Conservation (phyloP, 129 eudicot species). For the Escallonia herrerae region DNA sequence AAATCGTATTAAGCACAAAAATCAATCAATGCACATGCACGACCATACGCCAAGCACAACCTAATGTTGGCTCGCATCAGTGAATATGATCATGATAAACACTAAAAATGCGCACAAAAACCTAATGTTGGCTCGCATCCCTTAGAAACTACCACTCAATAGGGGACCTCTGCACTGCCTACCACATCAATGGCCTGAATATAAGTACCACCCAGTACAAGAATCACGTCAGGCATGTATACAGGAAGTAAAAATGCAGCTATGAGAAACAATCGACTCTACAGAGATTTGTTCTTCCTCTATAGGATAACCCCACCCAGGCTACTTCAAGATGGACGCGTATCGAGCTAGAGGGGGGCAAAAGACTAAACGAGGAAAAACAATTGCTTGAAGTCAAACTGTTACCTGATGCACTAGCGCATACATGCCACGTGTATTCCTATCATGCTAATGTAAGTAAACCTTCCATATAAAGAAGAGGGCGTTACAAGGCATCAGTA, state of each 20-base stretch:
- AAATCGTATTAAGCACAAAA: too few species aligned
- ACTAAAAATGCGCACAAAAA: not conserved
- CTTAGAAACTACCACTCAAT: not conserved
- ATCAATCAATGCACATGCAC: too few species aligned
- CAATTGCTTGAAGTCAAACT: not conserved
- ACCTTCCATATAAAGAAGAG: slow-evolving; percentile 48
- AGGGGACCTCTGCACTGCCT: not conserved
- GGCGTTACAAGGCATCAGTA: slow-evolving; percentile 46
- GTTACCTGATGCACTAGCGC: slow-evolving; percentile 25
- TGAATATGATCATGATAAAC: not conserved
- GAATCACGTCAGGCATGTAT: too few species aligned
- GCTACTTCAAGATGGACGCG: not conserved
- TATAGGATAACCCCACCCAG: not conserved
- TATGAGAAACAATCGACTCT: not conserved
- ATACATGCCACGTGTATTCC: slow-evolving; percentile 29
- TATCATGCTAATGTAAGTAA: slow-evolving; percentile 43
- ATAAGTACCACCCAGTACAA: not conserved
- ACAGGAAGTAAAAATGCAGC: not conserved
- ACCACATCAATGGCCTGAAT: not conserved
- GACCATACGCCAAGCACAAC: too few species aligned
- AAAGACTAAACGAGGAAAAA: not conserved
- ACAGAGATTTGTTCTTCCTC: not conserved
- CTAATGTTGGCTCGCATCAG: not conserved
- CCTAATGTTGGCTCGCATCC: not conserved
- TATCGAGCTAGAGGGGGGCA: not conserved